These are phyloP conservation scores for Skeletonema menzelii DNA, from an alignment of 108 stramenopile species.

Conservation along the genomic window DNA sequence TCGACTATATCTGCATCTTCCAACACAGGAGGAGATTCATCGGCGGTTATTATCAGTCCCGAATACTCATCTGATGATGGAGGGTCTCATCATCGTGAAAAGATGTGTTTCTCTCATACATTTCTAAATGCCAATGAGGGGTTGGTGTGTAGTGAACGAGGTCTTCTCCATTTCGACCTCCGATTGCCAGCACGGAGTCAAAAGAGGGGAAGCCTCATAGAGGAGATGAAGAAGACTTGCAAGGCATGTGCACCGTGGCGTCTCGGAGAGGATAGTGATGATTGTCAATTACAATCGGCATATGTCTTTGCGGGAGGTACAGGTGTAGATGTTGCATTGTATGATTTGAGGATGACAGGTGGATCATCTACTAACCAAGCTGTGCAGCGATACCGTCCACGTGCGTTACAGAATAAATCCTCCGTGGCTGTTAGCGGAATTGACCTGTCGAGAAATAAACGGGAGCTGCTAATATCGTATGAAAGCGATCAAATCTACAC, in stretches of 20 bases:
- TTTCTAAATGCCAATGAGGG: conserved; percentile 68
- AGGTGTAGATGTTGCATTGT: conserved; percentile 59
- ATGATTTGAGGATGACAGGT: conserved; percentile 78
- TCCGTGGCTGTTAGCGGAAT: conserved; percentile 77
- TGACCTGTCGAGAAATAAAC: conserved; percentile 65
- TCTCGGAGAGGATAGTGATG: neutral
- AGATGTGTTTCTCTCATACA: conserved; percentile 82
- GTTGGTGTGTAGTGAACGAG: conserved; percentile 75
- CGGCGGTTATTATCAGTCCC: conserved; percentile 57
- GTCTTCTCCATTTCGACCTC: conserved; percentile 72
- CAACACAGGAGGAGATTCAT: conserved; percentile 25
- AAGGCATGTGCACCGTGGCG: conserved; percentile 71
- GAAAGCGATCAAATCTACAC: conserved; percentile 84
- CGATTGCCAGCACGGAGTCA: conserved; percentile 69
- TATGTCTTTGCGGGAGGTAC: conserved; percentile 77
- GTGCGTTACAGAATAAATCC: conserved; percentile 21
- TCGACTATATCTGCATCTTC: conserved; percentile 19
- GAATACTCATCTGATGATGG: conserved; percentile 48
- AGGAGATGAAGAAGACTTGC: conserved; percentile 38
- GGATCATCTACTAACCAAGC: conserved; percentile 15
- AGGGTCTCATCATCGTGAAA: conserved; percentile 15
- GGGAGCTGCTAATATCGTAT: conserved; percentile 76
- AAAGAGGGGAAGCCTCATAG: conserved; percentile 48
- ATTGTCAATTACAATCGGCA: conserved; percentile 55
- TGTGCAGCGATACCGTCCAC: conserved; percentile 61